These are phyloP conservation scores for Aspergillus latus DNA, from an alignment of 2,329 filamentous ascomycete genomes.

Conservation along the genomic window DNA sequence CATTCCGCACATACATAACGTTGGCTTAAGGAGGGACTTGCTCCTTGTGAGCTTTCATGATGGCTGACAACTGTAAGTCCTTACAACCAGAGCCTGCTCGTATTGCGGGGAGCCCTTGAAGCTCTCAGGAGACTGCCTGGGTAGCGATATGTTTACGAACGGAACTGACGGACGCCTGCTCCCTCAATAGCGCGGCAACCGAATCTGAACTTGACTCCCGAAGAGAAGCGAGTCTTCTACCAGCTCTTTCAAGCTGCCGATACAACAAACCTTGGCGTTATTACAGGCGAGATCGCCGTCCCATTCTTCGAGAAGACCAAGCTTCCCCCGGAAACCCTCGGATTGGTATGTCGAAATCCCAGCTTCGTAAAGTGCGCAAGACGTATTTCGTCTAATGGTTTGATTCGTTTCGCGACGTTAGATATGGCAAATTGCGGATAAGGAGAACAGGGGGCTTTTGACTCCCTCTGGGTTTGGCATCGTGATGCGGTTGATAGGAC, in stretches of 20 bases:
- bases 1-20: slow-evolving; percentile 18
- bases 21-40: slow-evolving; percentile 25
- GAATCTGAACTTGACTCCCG: slow-evolving; percentile 79
- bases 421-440: slow-evolving; percentile 99
- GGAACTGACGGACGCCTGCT: slow-evolving; percentile 27
- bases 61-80: slow-evolving; percentile 38
- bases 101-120: slow-evolving; percentile 6
- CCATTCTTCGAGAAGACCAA: slow-evolving; percentile 98
- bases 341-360: slow-evolving; percentile 65
- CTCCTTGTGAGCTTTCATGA: slow-evolving; percentile 31
- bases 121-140: slow-evolving; percentile 29
- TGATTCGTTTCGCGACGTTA: slow-evolving; percentile 41
- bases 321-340: slow-evolving; percentile 78
- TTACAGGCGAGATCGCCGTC: slow-evolving; percentile 93
- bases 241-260: slow-evolving; percentile 93
- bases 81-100: neutral
- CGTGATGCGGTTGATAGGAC: slow-evolving; percentile 89
- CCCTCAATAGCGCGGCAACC: slow-evolving; percentile 47
- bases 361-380: neutral
- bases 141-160: slow-evolving; percentile 14
- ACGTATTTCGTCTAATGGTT: slow-evolving; percentile 9
- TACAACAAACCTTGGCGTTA: slow-evolving; percentile 84
- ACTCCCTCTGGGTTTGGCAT: slow-evolving; percentile 91
- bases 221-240: slow-evolving; percentile 92
- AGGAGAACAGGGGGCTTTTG: slow-evolving; percentile 89